Evolutionary conservation across 129 eudicot species (phyloP), one percentile per base, ranked within the genome.

Genomic region (Lactuca saligna): DNA sequence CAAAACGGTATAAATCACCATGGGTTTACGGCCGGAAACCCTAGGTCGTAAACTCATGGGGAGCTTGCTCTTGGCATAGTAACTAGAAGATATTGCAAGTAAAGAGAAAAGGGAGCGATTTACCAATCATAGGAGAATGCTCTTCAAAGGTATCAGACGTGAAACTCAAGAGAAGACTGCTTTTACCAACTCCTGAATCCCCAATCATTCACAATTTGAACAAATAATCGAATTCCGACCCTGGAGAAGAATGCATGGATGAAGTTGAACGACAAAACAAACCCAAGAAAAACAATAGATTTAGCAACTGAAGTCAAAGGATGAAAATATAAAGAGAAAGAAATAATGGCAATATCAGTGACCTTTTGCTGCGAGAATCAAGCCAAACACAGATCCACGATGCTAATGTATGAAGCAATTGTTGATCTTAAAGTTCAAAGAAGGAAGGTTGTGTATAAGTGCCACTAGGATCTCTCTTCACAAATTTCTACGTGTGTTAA

Each of bases 101-200:
- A 64, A 0, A 48, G 32, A 53, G 16, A 56, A 39, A 34, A 50
- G 7, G 2, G 5, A 29, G 44, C 8, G 37, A n/a, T 69, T 39
- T 79, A 88, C 95, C 95, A 55, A 88, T 84, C n/a, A 90, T 88
- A 29, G 95, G 95, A 65, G 95, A 82, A 49, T 84, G 95, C 61
- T 88, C 95, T 68, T 88, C 90, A 58, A 88, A 88, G 7, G 86
- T 75, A 54, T 88, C 87, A 46, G 95, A 80, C 65, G 95, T 88
- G 73, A 88, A 88, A 75, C 95, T 88, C 72, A 88, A 62, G 4
- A 88, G 79, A 54, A 88, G 76, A 80, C 88, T 88, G 61, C 90
- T 84, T 46, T 88, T 88, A 41, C 95, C 95, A 31, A 88, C 95
- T 25, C 95, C 95, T 54, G 95, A 88, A 61, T 88, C 95, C 38